Percentiles rank a stretch among this genome's conserved stretches.
Conservation (phyloP, 805 yeast species). For the Debaryomyces hansenii region DNA sequence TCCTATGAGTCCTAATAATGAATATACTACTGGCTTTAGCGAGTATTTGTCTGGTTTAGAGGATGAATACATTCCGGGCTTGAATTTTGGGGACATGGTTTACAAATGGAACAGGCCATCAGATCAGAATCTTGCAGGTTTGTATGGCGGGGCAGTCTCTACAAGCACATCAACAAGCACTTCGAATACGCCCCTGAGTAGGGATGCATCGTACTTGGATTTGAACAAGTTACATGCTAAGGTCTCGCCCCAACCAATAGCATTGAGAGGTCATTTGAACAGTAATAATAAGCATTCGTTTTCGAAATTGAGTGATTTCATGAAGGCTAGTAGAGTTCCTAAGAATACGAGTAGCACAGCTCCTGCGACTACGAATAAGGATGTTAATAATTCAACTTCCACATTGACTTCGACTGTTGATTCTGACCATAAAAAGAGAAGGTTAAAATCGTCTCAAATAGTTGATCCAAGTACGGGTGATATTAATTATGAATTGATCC, state of each 20-base stretch:
- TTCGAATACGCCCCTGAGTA: constrained; percentile 27
- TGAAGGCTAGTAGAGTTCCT: constrained; percentile 18
- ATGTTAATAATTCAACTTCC: constrained; percentile 2
- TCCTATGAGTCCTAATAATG: constrained; percentile 12
- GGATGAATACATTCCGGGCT: constrained; percentile 76
- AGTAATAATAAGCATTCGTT: constrained; percentile 14
- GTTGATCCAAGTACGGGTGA: constrained; percentile 23
- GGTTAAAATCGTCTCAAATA: constrained; percentile 19
- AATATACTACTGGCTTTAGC: constrained; percentile 34
- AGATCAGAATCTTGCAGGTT: constrained; percentile 11
- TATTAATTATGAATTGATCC: constrained; percentile 39
- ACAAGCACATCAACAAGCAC: constrained; percentile 15
- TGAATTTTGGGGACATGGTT: constrained; percentile 53
- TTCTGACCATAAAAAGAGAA: constrained; percentile 20
- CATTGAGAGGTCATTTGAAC: constrained; percentile 9
- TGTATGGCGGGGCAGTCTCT: neutral
- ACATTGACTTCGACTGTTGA: constrained; percentile 10
- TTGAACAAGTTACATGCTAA: constrained; percentile 42
- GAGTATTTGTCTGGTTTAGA: constrained; percentile 50
- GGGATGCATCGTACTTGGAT: constrained; percentile 40
- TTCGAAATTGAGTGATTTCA: constrained; percentile 22
- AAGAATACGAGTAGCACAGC: neutral
- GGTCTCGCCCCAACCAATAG: constrained; percentile 44
- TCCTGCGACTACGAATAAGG: constrained; percentile 2
- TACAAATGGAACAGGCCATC: constrained; percentile 45